A percentile compares a stretch with the other conserved stretches of the same genome.
phyloP scores from a whole-genome alignment of 176 grass and related monocot genomes.

The Poa annua region DNA sequence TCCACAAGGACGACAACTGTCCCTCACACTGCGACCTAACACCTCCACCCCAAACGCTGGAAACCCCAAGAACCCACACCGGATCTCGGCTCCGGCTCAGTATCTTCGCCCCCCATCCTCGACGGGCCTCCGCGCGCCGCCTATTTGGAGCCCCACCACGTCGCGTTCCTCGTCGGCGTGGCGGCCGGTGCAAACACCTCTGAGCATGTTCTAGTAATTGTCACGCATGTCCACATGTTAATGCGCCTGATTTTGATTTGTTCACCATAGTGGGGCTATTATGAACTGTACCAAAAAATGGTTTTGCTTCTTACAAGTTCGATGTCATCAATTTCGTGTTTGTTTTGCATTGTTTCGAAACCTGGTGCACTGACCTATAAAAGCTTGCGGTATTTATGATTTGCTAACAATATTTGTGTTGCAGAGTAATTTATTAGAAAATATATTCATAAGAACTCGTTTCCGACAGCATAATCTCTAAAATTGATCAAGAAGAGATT shows the following conservation, averaged over 20 bases:
- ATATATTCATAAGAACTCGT: neutral
- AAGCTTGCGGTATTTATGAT: neutral
- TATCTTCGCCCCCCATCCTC: conserved; percentile 18
- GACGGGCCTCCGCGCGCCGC: conserved; percentile 25
- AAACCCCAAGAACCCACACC: neutral
- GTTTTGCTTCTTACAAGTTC: neutral
- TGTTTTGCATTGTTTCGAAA: neutral
- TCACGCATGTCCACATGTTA: too few relatives aligned
- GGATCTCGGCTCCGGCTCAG: neutral
- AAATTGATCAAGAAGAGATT: neutral
- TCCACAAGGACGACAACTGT: neutral
- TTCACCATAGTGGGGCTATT: too few relatives aligned
- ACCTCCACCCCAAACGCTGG: neutral
- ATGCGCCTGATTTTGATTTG: too few relatives aligned
- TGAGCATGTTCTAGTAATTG: too few relatives aligned
- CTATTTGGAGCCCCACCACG: conserved; percentile 63
- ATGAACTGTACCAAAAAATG: too few relatives aligned
- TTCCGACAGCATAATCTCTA: neutral
- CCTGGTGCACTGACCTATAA: neutral
- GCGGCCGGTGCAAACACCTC: neutral
- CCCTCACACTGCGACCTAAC: neutral
- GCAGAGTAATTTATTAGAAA: neutral
- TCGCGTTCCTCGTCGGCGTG: conserved; percentile 54
- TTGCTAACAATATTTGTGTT: neutral
- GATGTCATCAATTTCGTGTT: neutral